phyloP scores from a whole-genome alignment of 306 rosid genomes.

The Lathyrus aphaca region DNA sequence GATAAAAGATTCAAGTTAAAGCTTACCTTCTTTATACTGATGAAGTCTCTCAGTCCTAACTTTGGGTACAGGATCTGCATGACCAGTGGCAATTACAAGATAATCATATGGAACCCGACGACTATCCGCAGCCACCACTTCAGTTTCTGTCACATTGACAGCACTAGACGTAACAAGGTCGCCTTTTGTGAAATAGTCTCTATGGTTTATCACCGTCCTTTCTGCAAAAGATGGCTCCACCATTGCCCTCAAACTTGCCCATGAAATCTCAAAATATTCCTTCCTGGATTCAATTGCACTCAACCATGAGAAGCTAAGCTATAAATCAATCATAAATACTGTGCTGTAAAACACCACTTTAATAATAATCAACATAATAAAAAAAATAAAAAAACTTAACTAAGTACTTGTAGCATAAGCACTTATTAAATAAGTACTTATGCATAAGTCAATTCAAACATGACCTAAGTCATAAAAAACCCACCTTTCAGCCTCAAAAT shows the following conservation, averaged over 20 bases:
- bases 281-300: conserved; percentile 54
- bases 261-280: conserved; percentile 87
- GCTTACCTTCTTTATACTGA: conserved; percentile 59
- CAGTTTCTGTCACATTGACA: conserved; percentile 49
- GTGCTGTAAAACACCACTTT: background rate
- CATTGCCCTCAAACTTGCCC: conserved; percentile 78
- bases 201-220: conserved; percentile 64
- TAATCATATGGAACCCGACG: conserved; percentile 55
- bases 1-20: conserved; percentile 27
- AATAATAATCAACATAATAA: background rate
- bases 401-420: background rate
- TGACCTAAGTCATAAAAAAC: background rate
- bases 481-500: conserved; percentile 22
- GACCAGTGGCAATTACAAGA: conserved; percentile 80
- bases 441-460: background rate
- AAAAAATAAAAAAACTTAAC: too few relatives aligned
- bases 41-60: conserved; percentile 53
- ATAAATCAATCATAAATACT: too few relatives aligned
- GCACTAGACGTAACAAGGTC: conserved; percentile 54
- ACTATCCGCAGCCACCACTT: conserved; percentile 69
- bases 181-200: conserved; percentile 62
- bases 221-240: conserved; percentile 79
- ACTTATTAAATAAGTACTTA: background rate
- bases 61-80: conserved; percentile 54
- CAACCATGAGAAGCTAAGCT: conserved; percentile 25